These are phyloP conservation scores for Phytophthora pisi DNA, from an alignment of 352 stramenopile species.

Conservation along the genomic window DNA sequence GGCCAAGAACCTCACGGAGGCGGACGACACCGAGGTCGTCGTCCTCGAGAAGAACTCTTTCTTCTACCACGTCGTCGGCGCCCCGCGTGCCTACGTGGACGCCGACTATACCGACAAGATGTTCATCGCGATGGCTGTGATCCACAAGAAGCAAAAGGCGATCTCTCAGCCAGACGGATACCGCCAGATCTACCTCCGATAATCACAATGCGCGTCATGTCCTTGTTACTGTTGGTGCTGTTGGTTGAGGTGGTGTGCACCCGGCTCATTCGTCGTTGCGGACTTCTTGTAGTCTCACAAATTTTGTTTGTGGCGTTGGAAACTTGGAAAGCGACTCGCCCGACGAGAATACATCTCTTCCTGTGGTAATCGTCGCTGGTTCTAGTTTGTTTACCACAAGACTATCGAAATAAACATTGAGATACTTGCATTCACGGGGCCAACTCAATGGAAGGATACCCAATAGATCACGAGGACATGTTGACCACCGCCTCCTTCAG, in stretches of 20 bases:
- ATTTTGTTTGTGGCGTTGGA: not conserved
- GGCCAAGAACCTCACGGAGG: constrained; percentile 37
- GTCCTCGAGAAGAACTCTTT: constrained; percentile 62
- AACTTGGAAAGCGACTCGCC: not conserved
- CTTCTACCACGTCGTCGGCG: constrained; percentile 54
- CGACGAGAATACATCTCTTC: too few relatives aligned
- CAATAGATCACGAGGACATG: too few relatives aligned
- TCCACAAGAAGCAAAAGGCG: too few relatives aligned
- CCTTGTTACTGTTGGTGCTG: not conserved
- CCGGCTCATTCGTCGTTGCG: not conserved
- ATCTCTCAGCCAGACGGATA: not conserved
- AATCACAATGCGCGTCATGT: constrained; percentile 3
- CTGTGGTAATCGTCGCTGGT: too few relatives aligned
- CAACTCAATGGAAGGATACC: too few relatives aligned
- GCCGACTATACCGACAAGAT: constrained; percentile 54
- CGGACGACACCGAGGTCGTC: constrained; percentile 53
- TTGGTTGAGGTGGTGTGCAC: too few relatives aligned
- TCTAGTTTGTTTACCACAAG: not conserved
- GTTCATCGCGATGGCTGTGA: too few relatives aligned
- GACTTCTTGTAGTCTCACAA: not conserved
- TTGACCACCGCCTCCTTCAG: too few relatives aligned
- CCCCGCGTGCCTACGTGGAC: constrained; percentile 61
- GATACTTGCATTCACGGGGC: too few relatives aligned
- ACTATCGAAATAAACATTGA: not conserved
- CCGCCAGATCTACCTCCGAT: constrained; percentile 4